Evolutionary conservation across 164 flowering plant species (phyloP).

Genomic region (Cinnamomum chago): DNA sequence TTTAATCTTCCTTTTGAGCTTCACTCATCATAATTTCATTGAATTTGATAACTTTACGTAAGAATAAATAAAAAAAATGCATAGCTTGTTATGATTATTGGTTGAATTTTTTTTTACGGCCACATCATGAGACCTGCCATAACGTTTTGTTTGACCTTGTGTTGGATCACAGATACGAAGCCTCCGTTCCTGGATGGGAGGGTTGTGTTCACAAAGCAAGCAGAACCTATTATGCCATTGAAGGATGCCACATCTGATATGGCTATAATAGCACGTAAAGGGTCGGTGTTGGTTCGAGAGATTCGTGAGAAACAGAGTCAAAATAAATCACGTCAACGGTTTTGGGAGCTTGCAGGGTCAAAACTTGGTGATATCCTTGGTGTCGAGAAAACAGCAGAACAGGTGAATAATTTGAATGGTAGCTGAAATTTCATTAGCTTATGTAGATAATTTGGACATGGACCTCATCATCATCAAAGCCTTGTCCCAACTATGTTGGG

Average conservation of each 20-base stretch:
- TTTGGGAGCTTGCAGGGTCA: constrained; percentile 99
- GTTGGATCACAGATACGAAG: constrained; percentile 63
- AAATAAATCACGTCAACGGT: constrained; percentile 91
- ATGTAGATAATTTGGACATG: no score
- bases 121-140: neutral
- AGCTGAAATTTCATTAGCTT: neutral
- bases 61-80: no score
- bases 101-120: neutral
- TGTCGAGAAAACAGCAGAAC: constrained; percentile 90
- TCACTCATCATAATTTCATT: neutral
- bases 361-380: constrained; percentile 96
- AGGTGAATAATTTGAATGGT: constrained; percentile 35
- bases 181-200: constrained; percentile 98
- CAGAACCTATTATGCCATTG: constrained; percentile 92
- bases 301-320: constrained; percentile 81
- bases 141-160: neutral
- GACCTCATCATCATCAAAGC: no score
- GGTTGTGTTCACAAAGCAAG: constrained; percentile 92
- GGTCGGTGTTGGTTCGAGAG: constrained; percentile 81
- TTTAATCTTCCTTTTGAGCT: neutral
- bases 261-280: constrained; percentile 97
- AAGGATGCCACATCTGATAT: constrained; percentile 98
- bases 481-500: no score
- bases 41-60: no score
- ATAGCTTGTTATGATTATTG: no score